Evolutionary conservation across 805 yeast species (phyloP), one percentile per base, ranked within the genome.

Genomic region (Kuraishia capsulata): DNA sequence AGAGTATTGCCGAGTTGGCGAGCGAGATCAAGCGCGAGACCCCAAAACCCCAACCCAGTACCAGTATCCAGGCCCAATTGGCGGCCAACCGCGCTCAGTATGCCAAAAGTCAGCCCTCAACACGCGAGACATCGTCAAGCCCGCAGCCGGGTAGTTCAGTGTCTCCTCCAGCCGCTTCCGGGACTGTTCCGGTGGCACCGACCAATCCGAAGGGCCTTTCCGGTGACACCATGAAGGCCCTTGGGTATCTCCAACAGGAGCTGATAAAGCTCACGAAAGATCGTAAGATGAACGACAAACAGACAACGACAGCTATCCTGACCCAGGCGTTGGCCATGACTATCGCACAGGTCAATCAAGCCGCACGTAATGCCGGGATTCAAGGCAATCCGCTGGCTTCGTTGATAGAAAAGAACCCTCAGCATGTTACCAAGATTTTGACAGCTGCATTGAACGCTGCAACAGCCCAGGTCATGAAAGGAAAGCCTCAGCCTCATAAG

Each of bases 261-360:
- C 65, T 90, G 19, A 81, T 86, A 49, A 72, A 78, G 11, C 71
- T 89, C 41, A 82, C 94, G 24, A 85, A 84, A 51, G 85, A 82
- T 40, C 65, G 88, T 43, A 81, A 76, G 48, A 76, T 86, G 42
- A 75, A 80, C 42, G 86, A 82, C 42, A 84, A 86, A 30, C 88
- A 82, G 20, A 77, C 87, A 5, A 86, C 90, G 37, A 84, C 96
- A 0, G 84, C 78, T 42, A 77, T 88, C 39, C 66, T 89, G 48
- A 89, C 96, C 6, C 88, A 84, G 49, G 96, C 96, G 1, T 67
- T 89, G 47, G 96, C 96, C 3, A 83, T 89, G 65, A 90, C 96
- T 0, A 87, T 89, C 44, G 90, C 94, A 9, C 92, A 84, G 55
- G 90, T 84, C 8, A 81, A 83, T 42, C 89, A 80, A 47, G 89